Conservation (phyloP, 2,329 filamentous ascomycete species). For the Microsporum ferrugineum region DNA sequence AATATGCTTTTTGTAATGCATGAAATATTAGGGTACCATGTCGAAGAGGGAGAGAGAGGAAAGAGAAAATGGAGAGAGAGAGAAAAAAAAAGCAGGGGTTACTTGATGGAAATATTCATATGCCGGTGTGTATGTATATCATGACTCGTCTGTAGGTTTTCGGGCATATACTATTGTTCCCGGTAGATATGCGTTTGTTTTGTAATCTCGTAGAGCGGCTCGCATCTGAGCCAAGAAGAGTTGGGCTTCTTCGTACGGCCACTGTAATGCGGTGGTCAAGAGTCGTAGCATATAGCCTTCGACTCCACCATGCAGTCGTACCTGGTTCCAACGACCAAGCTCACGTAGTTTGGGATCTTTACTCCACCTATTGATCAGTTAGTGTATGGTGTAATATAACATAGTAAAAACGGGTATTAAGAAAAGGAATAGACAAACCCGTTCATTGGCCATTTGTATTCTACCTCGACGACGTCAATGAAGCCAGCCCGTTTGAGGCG, state of each 20-base stretch:
- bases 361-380: conserved; percentile 25
- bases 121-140: neutral
- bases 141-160: conserved; percentile 1
- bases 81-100: neutral
- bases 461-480: conserved; percentile 33
- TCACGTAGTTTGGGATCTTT: conserved; percentile 20
- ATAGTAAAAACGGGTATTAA: neutral
- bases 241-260: conserved; percentile 17
- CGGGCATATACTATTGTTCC: conserved; percentile 7
- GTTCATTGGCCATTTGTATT: conserved; percentile 32
- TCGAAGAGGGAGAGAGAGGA: neutral
- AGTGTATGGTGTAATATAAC: neutral
- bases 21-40: neutral
- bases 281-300: conserved; percentile 8
- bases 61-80: neutral
- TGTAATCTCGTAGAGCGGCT: conserved; percentile 12
- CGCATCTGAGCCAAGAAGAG: conserved; percentile 4
- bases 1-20: neutral
- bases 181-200: conserved; percentile 13
- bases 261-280: conserved; percentile 10
- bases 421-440: neutral
- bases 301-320: conserved; percentile 4
- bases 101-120: neutral
- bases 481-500: conserved; percentile 32
- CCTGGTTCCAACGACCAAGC: conserved; percentile 5